These are phyloP conservation scores for Leccinum ochraceum DNA, from an alignment of 768 basidiomycete genomes.

Conservation along the genomic window DNA sequence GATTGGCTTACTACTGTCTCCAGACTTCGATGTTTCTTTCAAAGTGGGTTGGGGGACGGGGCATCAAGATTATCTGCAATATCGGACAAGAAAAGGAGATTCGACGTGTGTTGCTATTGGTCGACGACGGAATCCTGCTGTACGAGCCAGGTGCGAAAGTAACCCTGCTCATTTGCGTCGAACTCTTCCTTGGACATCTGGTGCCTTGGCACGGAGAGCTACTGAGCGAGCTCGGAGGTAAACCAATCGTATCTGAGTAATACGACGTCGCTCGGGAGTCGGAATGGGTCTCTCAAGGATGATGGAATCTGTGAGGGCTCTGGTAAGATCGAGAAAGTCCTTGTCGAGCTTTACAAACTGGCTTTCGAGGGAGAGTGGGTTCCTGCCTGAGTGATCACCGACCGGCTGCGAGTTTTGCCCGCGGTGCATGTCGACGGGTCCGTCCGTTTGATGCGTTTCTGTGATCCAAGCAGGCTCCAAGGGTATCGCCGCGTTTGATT, in stretches of 20 bases:
- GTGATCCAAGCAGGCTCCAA: slow-evolving; percentile 33
- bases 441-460: slow-evolving; percentile 11
- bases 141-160: slow-evolving; percentile 77
- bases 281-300: slow-evolving; percentile 53
- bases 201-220: slow-evolving; percentile 47
- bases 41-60: slow-evolving; percentile 72
- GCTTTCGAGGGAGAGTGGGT: slow-evolving; percentile 58
- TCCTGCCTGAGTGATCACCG: slow-evolving; percentile 37
- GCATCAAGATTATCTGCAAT: slow-evolving; percentile 36
- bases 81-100: slow-evolving; percentile 4
- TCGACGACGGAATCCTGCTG: slow-evolving; percentile 59
- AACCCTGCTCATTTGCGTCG: slow-evolving; percentile 85
- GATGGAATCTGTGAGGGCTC: slow-evolving; percentile 52
- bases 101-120: slow-evolving; percentile 46
- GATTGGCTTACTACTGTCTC: slow-evolving; percentile 75
- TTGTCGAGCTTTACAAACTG: slow-evolving; percentile 64
- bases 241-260: slow-evolving; percentile 34
- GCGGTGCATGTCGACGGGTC: slow-evolving; percentile 6
- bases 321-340: slow-evolving; percentile 61
- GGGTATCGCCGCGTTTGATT: slow-evolving; percentile 74
- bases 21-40: slow-evolving; percentile 94
- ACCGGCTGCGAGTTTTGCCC: slow-evolving; percentile 10
- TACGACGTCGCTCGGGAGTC: slow-evolving; percentile 39
- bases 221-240: slow-evolving; percentile 1
- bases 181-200: slow-evolving; percentile 88